phyloP scores from a whole-genome alignment of 306 rosid species.

The Coriaria nepalensis region DNA sequence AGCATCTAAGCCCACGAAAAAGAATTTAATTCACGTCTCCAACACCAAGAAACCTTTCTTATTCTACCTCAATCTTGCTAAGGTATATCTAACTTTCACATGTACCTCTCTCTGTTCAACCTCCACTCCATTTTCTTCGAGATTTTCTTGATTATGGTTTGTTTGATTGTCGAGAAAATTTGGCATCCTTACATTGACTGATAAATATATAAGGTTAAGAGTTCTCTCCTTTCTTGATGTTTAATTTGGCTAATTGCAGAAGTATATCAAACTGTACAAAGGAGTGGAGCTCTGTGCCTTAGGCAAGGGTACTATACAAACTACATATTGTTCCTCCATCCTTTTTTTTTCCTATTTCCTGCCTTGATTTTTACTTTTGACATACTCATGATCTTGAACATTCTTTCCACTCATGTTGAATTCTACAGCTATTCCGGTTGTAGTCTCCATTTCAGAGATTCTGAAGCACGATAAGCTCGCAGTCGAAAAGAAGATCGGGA shows the following conservation, averaged over 20 bases:
- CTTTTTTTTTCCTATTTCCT: neutral
- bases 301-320: constrained; percentile 65
- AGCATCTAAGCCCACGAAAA: no score
- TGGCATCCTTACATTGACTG: no score
- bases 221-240: neutral
- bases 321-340: constrained; percentile 15
- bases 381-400: no score
- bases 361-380: neutral
- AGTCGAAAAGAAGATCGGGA: constrained; percentile 39
- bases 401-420: no score
- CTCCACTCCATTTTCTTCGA: no score
- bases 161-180: no score
- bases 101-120: no score
- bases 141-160: no score
- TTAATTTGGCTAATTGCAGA: constrained; percentile 32
- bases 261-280: constrained; percentile 33
- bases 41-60: no score
- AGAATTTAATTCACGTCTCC: no score
- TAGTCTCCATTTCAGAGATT: constrained; percentile 40
- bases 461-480: constrained; percentile 48
- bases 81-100: no score
- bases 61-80: no score
- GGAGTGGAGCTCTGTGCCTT: constrained; percentile 54
- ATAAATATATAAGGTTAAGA: neutral
- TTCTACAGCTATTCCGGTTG: constrained; percentile 66